Conservation (phyloP, 2,329 filamentous ascomycete genomes). For the Arachnomyces sp. region DNA sequence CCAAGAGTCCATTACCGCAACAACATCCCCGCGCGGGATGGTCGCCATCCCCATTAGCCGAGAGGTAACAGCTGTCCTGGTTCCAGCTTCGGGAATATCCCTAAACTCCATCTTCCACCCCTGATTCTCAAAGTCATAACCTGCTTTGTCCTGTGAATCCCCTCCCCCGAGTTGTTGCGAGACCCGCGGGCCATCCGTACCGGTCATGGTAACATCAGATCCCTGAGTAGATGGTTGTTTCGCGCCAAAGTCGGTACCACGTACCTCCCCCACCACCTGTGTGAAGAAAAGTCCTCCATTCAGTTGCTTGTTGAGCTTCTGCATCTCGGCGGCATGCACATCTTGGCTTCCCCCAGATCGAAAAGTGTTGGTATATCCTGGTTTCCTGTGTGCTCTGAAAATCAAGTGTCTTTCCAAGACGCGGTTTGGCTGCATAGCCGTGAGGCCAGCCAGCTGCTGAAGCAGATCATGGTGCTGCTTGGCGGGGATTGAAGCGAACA, state of each 20-base stretch:
- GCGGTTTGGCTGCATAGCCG: slow-evolving; percentile 52
- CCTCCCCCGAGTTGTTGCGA: slow-evolving; percentile 9
- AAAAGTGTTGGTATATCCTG: slow-evolving; percentile 28
- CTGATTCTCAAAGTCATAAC: slow-evolving; percentile 30
- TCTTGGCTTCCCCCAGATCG: slow-evolving; percentile 38
- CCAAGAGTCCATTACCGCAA: slow-evolving; percentile 43
- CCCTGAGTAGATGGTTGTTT: slow-evolving; percentile 11
- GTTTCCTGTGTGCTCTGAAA: slow-evolving; percentile 48
- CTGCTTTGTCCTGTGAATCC: not conserved
- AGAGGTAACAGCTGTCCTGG: slow-evolving; percentile 45
- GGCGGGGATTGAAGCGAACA: slow-evolving; percentile 51
- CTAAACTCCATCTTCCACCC: slow-evolving; percentile 40
- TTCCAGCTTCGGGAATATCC: slow-evolving; percentile 44
- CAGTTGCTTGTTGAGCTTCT: slow-evolving; percentile 39
- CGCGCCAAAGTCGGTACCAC: slow-evolving; percentile 29
- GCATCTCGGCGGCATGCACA: slow-evolving; percentile 35
- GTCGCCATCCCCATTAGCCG: slow-evolving; percentile 43
- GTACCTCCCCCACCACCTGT: slow-evolving; percentile 41
- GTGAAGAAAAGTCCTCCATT: slow-evolving; percentile 47
- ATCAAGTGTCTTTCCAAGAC: slow-evolving; percentile 49
- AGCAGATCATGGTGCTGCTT: slow-evolving; percentile 52
- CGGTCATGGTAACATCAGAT: slow-evolving; percentile 28
- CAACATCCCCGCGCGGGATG: slow-evolving; percentile 42
- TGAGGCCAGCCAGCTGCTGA: slow-evolving; percentile 53
- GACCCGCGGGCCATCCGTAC: slow-evolving; percentile 12